phyloP scores from a whole-genome alignment of 2,329 filamentous ascomycete genomes.

The Sporothrix brunneoviolacea region DNA sequence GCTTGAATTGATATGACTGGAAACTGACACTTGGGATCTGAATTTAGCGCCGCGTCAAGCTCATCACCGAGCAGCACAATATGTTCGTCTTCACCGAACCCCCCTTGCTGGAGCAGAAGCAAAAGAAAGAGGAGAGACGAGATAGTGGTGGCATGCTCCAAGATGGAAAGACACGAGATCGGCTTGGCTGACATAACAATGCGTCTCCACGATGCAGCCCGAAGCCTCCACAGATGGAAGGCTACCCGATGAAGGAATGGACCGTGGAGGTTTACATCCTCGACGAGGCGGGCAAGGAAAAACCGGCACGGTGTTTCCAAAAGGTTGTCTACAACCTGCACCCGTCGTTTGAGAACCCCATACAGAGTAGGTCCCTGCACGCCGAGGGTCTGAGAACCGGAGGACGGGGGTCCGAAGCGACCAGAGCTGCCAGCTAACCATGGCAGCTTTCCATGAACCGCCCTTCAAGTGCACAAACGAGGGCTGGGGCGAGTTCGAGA shows the following conservation, averaged over 20 bases:
- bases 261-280: slow-evolving; percentile 78
- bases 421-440: not conserved
- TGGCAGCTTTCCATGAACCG: slow-evolving; percentile 68
- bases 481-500: slow-evolving; percentile 98
- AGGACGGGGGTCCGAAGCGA: no score
- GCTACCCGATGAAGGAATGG: slow-evolving; percentile 91
- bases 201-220: slow-evolving; percentile 43
- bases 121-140: not conserved
- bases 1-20: not conserved
- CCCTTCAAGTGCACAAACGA: slow-evolving; percentile 89
- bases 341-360: slow-evolving; percentile 82
- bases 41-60: slow-evolving; percentile 79
- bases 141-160: not conserved
- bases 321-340: slow-evolving; percentile 92
- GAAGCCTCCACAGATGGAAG: slow-evolving; percentile 73
- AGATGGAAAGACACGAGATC: not conserved
- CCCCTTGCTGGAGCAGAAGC: no score
- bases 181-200: not conserved
- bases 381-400: no score
- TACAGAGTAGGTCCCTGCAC: slow-evolving; percentile 60
- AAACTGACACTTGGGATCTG: not conserved
- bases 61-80: slow-evolving; percentile 85
- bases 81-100: slow-evolving; percentile 49
- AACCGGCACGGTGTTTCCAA: slow-evolving; percentile 77
- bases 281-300: slow-evolving; percentile 78